These are phyloP conservation scores for Naganishia randhawae DNA, from an alignment of 768 basidiomycete genomes.

Conservation along the genomic window DNA sequence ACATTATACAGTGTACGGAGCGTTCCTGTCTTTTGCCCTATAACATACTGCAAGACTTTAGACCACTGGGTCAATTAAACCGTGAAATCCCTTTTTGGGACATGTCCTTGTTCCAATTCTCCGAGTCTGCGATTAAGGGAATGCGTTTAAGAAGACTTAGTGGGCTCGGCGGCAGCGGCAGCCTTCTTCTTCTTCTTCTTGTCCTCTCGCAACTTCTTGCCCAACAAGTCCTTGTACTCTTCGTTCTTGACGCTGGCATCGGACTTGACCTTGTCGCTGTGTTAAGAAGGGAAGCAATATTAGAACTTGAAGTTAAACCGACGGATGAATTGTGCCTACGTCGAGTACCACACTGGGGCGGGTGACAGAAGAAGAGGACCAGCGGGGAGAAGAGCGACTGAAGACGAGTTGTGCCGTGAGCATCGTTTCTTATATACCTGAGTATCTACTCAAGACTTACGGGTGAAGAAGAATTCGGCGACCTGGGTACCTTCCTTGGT, in stretches of 20 bases:
- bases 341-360: conserved; percentile 86
- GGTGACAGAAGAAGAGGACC: conserved; percentile 84
- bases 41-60: conserved; percentile 1
- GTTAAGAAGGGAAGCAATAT: not conserved
- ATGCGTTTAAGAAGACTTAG: conserved; percentile 43
- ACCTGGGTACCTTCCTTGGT: conserved; percentile 79
- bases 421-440: no score
- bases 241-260: conserved; percentile 85
- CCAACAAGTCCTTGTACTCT: conserved; percentile 72
- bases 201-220: conserved; percentile 74
- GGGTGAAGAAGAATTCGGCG: conserved; percentile 93
- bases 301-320: not conserved
- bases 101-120: not conserved
- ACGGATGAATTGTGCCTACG: conserved; percentile 44
- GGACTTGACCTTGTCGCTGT: conserved; percentile 72
- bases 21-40: not conserved
- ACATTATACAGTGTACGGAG: conserved; percentile 11
- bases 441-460: conserved; percentile 34
- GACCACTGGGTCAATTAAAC: not conserved
- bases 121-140: no score
- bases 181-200: conserved; percentile 92
- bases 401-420: not conserved
- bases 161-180: conserved; percentile 57
- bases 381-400: conserved; percentile 77
- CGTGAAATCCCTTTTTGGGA: not conserved